Conservation (phyloP, 108 stramenopile species). For the Cyclotella sp. region DNA sequence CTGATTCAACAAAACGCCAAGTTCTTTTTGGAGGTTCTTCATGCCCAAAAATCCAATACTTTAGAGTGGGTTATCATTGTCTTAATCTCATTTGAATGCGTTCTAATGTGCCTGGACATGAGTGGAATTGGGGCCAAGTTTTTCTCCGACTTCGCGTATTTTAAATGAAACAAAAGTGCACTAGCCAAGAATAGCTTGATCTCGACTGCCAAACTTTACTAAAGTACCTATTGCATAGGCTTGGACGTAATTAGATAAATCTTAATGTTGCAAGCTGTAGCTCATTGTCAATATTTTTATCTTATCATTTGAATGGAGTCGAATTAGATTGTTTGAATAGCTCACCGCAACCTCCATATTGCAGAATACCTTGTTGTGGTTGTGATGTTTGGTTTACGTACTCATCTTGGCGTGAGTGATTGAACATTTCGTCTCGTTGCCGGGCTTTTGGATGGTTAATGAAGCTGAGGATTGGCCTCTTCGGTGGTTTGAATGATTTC, state of each 20-base stretch:
- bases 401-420: too few relatives aligned
- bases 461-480: too few relatives aligned
- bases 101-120: conserved; percentile 90
- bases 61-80: conserved; percentile 94
- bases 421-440: too few relatives aligned
- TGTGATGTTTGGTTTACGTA: too few relatives aligned
- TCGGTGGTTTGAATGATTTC: too few relatives aligned
- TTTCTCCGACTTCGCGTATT: conserved; percentile 38
- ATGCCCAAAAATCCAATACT: conserved; percentile 86
- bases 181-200: neutral
- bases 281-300: neutral
- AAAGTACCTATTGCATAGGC: too few relatives aligned
- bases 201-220: neutral
- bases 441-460: too few relatives aligned
- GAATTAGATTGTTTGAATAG: too few relatives aligned
- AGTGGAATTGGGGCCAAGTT: conserved; percentile 76
- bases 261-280: neutral
- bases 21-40: conserved; percentile 92
- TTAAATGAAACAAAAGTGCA: conserved; percentile 4
- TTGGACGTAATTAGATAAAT: neutral
- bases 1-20: conserved; percentile 93
- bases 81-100: conserved; percentile 87
- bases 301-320: neutral
- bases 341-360: too few relatives aligned
- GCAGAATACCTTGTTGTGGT: too few relatives aligned